Evolutionary conservation across 2,329 filamentous ascomycete species (phyloP).

Genomic region (Colletotrichum noveboracense): DNA sequence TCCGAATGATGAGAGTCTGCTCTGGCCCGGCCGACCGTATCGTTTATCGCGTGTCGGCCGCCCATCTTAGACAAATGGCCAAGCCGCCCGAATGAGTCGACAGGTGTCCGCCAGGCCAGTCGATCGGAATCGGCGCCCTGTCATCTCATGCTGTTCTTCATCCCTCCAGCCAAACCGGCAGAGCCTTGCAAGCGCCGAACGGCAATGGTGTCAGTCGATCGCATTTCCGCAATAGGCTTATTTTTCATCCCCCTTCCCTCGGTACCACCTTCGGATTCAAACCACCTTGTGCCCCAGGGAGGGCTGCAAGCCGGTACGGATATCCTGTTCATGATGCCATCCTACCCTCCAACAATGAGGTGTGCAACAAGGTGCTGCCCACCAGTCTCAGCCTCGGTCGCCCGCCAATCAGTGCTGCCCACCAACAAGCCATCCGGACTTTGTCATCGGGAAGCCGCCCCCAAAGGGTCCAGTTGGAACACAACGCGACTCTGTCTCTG

Average conservation of each 20-base stretch:
- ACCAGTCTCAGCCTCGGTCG: conserved; percentile 6
- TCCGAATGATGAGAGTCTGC: not conserved
- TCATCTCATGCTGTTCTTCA: not conserved
- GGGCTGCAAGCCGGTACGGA: not conserved
- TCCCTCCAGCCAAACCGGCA: not conserved
- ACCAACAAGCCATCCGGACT: not conserved
- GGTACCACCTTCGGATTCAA: not conserved
- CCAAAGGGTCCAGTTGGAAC: conserved; percentile 12
- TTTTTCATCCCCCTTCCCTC: not conserved
- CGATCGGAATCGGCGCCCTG: not conserved
- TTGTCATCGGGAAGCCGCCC: not conserved
- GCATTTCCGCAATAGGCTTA: not conserved
- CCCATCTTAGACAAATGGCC: not conserved
- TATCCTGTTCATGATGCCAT: not conserved
- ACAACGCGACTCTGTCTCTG: not conserved
- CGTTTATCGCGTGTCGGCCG: not conserved
- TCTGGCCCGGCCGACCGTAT: not conserved
- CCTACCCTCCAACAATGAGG: not conserved
- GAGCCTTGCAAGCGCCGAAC: conserved; percentile 5
- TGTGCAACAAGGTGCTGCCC: conserved; percentile 4
- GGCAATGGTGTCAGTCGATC: conserved; percentile 8
- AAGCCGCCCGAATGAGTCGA: not conserved
- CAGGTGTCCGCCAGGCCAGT: not conserved
- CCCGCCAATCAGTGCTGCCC: not conserved
- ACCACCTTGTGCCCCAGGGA: not conserved